These are phyloP conservation scores for Colletotrichum sp. DNA, from an alignment of 2,329 filamentous ascomycete species.

Conservation along the genomic window DNA sequence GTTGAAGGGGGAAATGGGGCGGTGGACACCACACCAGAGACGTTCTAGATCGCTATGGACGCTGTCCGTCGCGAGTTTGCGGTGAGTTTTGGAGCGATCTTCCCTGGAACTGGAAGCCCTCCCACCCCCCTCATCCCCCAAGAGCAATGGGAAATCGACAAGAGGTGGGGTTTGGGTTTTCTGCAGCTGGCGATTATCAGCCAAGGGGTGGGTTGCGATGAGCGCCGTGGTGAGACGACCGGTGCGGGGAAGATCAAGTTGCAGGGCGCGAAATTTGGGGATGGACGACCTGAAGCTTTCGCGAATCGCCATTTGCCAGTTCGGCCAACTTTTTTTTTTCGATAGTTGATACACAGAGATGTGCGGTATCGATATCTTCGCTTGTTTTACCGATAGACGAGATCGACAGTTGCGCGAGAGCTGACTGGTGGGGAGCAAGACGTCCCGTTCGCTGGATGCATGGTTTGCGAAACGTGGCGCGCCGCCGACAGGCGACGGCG, in stretches of 20 bases:
- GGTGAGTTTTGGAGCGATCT: conserved; percentile 12
- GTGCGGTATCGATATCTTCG: not conserved
- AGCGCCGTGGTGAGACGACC: conserved; percentile 1
- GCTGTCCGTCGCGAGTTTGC: conserved; percentile 13
- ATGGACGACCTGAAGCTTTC: not conserved
- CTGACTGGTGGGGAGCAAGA: not conserved
- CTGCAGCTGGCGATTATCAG: not conserved
- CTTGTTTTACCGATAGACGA: conserved; percentile 1
- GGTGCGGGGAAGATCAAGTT: conserved; percentile 8
- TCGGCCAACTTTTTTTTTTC: not conserved
- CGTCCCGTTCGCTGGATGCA: not conserved
- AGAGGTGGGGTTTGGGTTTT: not conserved
- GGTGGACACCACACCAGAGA: not conserved
- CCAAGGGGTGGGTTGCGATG: not conserved
- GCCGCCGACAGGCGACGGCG: not conserved
- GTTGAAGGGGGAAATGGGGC: not conserved
- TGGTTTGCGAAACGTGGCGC: not conserved
- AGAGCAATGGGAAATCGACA: not conserved
- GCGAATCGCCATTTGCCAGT: not conserved
- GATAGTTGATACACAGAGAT: not conserved
- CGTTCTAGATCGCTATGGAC: conserved; percentile 18
- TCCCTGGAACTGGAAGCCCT: not conserved
- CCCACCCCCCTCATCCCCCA: not conserved
- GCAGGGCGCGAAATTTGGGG: not conserved
- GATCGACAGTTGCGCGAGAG: not conserved